phyloP scores from a whole-genome alignment of 352 stramenopile genomes.

The Pelagophyceae sp. region DNA sequence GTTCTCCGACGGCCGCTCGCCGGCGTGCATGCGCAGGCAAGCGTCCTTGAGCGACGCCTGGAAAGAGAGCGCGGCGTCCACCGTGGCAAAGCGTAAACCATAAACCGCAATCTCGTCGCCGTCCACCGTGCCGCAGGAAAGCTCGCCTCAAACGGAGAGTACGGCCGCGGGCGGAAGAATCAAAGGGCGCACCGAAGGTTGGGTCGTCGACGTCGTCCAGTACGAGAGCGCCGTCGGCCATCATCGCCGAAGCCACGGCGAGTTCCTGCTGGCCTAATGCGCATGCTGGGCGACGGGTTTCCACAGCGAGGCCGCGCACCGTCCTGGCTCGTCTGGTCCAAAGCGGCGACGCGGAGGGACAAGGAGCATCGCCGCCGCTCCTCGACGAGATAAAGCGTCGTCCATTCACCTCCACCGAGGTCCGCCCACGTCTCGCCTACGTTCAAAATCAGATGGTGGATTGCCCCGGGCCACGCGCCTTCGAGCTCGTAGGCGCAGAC shows the following conservation, averaged over 20 bases:
- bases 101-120: not conserved
- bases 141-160: too few species aligned
- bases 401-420: not conserved
- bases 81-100: not conserved
- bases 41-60: not conserved
- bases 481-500: not conserved
- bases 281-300: not conserved
- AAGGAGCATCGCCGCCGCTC: not conserved
- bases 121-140: not conserved
- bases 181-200: too few species aligned
- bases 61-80: not conserved
- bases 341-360: not conserved
- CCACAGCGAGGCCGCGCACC: too few species aligned
- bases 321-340: not conserved
- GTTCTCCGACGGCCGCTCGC: not conserved
- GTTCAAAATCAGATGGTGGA: too few species aligned
- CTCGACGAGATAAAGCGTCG: not conserved
- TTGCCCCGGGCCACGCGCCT: too few species aligned
- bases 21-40: not conserved
- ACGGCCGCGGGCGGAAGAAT: too few species aligned
- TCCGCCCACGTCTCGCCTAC: not conserved
- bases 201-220: not conserved
- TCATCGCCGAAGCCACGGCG: not conserved
- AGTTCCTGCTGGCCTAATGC: not conserved
- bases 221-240: not conserved